These are phyloP conservation scores for Carallia pectinifolia DNA, from an alignment of 345 rosid species.

Conservation along the genomic window DNA sequence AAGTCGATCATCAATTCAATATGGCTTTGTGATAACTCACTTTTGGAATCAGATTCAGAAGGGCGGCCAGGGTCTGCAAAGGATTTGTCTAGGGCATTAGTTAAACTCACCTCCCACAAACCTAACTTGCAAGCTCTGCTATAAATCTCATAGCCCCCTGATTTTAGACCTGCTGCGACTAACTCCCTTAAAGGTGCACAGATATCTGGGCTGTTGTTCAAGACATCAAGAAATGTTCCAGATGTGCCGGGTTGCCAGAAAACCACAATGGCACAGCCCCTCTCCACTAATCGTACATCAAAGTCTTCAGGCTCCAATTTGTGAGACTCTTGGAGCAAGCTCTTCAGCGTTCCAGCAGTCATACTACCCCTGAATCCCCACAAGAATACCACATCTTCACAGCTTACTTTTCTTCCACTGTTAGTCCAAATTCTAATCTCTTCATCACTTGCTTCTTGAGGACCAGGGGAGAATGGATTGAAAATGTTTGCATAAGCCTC, in stretches of 20 bases:
- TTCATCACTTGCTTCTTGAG: constrained; percentile 33
- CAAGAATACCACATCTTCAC: constrained; percentile 66
- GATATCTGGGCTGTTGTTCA: constrained; percentile 40
- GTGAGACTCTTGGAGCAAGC: constrained; percentile 54
- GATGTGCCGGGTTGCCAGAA: constrained; percentile 57
- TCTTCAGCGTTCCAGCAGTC: constrained; percentile 61
- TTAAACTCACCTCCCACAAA: constrained; percentile 61
- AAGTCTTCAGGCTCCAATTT: constrained; percentile 45
- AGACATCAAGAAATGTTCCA: constrained; percentile 38
- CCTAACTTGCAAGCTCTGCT: constrained; percentile 61
- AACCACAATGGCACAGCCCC: constrained; percentile 69
- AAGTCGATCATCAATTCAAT: constrained; percentile 59
- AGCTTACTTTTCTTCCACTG: constrained; percentile 50
- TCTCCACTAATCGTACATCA: constrained; percentile 57
- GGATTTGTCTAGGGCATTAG: constrained; percentile 60
- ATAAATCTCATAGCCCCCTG: constrained; percentile 54
- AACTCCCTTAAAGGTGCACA: constrained; percentile 52
- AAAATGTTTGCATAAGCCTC: constrained; percentile 34
- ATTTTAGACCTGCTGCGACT: constrained; percentile 69
- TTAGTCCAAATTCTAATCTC: constrained; percentile 59
- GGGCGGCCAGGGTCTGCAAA: constrained; percentile 25
- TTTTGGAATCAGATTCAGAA: constrained; percentile 27
- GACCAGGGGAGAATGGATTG: constrained; percentile 25
- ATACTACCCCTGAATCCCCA: constrained; percentile 59
- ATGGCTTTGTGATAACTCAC: constrained; percentile 40